Conservation (phyloP, 2,329 filamentous ascomycete genomes). For the Juglanconis sp. region DNA sequence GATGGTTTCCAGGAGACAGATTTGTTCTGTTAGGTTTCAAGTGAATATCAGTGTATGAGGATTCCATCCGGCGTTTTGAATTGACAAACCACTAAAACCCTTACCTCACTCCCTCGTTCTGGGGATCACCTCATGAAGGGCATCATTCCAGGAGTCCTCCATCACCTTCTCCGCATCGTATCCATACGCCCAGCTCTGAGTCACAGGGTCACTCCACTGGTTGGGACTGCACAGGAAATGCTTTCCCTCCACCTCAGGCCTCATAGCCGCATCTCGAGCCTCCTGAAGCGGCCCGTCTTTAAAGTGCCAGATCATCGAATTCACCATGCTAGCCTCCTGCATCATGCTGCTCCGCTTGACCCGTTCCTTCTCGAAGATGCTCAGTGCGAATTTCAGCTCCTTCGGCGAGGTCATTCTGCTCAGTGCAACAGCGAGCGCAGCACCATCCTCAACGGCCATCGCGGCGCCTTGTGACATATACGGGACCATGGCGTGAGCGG, state of each 20-base stretch:
- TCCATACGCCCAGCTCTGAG: constrained; percentile 45
- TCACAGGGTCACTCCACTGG: constrained; percentile 46
- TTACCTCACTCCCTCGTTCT: not conserved
- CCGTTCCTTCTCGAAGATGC: constrained; percentile 35
- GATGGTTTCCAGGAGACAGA: constrained; percentile 9
- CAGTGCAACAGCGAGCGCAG: constrained; percentile 33
- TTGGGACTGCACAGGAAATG: constrained; percentile 39
- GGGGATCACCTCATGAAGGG: not conserved
- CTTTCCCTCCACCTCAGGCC: constrained; percentile 35
- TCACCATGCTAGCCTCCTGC: constrained; percentile 43
- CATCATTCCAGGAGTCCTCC: constrained; percentile 26
- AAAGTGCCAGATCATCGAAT: constrained; percentile 46
- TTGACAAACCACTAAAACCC: no score
- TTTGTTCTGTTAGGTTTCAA: constrained; percentile 3
- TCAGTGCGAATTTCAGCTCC: constrained; percentile 31
- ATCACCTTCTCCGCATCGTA: constrained; percentile 43
- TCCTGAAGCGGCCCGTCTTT: constrained; percentile 38
- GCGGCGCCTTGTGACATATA: constrained; percentile 43
- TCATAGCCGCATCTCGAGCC: constrained; percentile 40
- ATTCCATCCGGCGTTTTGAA: no score
- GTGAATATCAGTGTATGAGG: not conserved
- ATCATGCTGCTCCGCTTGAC: constrained; percentile 33
- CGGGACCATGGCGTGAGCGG: constrained; percentile 41
- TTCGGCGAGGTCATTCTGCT: constrained; percentile 23
- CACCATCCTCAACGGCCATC: constrained; percentile 42